Evolutionary conservation across 805 yeast genomes (phyloP).

Genomic region (Kazachstania viticola): DNA sequence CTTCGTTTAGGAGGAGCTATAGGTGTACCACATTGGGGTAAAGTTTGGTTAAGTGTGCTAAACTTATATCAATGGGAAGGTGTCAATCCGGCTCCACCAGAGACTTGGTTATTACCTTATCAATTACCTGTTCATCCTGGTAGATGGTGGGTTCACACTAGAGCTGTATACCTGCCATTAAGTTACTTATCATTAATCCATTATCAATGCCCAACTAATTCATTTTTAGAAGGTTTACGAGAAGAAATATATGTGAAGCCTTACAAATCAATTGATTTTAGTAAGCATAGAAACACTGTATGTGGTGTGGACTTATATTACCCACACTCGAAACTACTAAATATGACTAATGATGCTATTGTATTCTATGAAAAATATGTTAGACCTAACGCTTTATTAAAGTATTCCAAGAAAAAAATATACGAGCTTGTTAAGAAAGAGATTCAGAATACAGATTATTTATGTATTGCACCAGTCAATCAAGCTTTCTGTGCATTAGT

Average conservation of each 20-base stretch:
- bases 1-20: constrained; percentile 77
- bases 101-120: constrained; percentile 81
- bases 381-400: constrained; percentile 64
- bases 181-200: constrained; percentile 62
- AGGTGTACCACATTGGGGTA: constrained; percentile 95
- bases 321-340: constrained; percentile 68
- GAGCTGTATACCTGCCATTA: constrained; percentile 81
- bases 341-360: constrained; percentile 48
- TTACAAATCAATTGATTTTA: constrained; percentile 57
- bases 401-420: constrained; percentile 38
- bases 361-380: constrained; percentile 56
- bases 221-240: constrained; percentile 56
- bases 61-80: constrained; percentile 91
- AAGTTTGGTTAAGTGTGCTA: constrained; percentile 73
- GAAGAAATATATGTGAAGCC: constrained; percentile 63
- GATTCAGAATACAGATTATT: constrained; percentile 59
- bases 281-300: constrained; percentile 64
- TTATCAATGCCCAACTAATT: constrained; percentile 47
- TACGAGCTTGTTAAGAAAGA: constrained; percentile 66
- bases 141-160: constrained; percentile 97
- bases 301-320: constrained; percentile 89
- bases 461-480: constrained; percentile 90
- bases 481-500: constrained; percentile 76
- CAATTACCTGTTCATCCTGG: constrained; percentile 81
- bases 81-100: constrained; percentile 97